Evolutionary conservation across 1,284 basidiomycete species (phyloP).

Genomic region (Peniophora sp.): DNA sequence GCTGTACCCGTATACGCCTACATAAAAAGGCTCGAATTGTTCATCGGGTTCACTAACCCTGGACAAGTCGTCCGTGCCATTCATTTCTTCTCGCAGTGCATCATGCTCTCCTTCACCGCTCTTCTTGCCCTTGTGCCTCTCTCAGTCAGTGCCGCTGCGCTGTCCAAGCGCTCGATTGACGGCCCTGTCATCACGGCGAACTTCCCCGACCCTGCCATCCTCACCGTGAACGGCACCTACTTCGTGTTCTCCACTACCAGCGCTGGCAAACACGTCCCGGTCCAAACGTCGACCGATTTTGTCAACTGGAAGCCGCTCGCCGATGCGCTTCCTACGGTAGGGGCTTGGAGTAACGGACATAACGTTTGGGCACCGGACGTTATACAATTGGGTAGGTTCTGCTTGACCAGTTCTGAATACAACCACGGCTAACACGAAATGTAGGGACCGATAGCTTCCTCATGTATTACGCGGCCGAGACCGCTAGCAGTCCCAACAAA

Average conservation of each 20-base stretch:
- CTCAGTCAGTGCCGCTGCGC: neutral
- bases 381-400: slow-evolving; percentile 7
- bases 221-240: slow-evolving; percentile 6
- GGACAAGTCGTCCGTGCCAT: no score
- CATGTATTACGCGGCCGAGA: slow-evolving; percentile 13
- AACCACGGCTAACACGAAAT: slow-evolving; percentile 2
- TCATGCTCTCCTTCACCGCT: neutral
- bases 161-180: slow-evolving; percentile 1
- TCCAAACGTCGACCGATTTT: slow-evolving; percentile 11
- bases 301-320: slow-evolving; percentile 2
- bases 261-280: slow-evolving; percentile 9
- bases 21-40: no score
- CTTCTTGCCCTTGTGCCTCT: neutral
- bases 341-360: slow-evolving; percentile 9
- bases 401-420: neutral
- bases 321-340: slow-evolving; percentile 13
- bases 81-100: neutral
- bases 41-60: no score
- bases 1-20: no score
- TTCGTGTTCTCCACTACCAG: slow-evolving; percentile 5
- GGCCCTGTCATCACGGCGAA: slow-evolving; percentile 12
- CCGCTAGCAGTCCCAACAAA: slow-evolving; percentile 1
- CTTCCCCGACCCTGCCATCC: slow-evolving; percentile 15
- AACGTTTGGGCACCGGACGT: slow-evolving; percentile 13
- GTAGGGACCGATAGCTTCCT: slow-evolving; percentile 8